Base-by-base conservation (phyloP, 106 monocot genomes). In the Phalaenopsis equestris region DNA sequence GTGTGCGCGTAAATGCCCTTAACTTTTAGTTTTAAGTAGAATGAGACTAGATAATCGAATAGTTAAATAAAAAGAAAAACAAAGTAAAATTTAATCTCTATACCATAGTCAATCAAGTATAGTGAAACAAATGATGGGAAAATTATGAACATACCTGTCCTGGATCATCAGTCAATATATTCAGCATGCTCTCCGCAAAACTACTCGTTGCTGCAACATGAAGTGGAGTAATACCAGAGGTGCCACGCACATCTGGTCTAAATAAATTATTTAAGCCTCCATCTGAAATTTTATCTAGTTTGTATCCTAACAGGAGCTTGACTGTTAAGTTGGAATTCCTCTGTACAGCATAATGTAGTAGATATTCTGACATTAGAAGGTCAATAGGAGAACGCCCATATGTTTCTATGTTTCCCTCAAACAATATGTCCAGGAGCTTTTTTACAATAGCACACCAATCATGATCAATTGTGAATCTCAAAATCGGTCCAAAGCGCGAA, bases 401-500 rank as follows among this genome's bases (percentile, higher is more conserved):
- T 18, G 86, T 23, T 46, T 88, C 84, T 6, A 96, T 76, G 41
- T 46, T 67, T 80, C 86, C 96, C 55, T 75, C 75, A 75, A 90
- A 85, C 61, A 96, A 77, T 67, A 89, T 83, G 74, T 93, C 89
- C 15, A 96, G 80, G 73, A 96, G 87, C 72, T 96, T 93, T 81
- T 87, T 96, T 74, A 96, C 84, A 45, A 93, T 87, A 58, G 89
- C 91, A 83, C 83, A 84, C 93, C 93, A 96, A 24, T 90, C 85
- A 24, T 23, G 84, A 23, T 81, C 84, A 42, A 96, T 84, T 6
- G 93, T 81, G 79, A 91, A 96, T 39, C 81, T 79, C 65, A 96
- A 81, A 61, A 96, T 82, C 87, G 80, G 82, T 75, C 55, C 85
- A 72, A 93, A 93, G 67, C 89, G 83, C 76, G 41, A 56, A 41